These are phyloP conservation scores for Arabis hirsuta DNA, from an alignment of 345 rosid genomes.

Conservation along the genomic window DNA sequence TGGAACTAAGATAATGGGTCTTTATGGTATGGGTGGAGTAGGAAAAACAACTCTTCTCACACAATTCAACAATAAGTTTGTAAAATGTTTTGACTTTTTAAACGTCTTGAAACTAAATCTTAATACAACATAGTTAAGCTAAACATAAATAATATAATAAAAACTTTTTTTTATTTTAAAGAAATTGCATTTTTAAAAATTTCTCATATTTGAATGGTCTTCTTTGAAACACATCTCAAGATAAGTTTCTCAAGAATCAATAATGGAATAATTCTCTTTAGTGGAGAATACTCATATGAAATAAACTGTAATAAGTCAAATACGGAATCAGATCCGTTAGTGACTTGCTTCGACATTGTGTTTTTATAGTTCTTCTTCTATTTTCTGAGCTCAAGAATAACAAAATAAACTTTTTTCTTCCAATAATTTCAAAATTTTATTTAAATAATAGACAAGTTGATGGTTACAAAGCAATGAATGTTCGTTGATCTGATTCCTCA, in stretches of 20 bases:
- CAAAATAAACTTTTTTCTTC: background rate
- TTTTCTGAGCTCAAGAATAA: constrained; percentile 1
- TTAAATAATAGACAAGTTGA: constrained; percentile 34
- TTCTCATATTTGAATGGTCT: no score
- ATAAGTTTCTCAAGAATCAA: constrained; percentile 18
- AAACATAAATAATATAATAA: no score
- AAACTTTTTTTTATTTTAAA: no score
- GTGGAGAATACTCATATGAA: constrained; percentile 36
- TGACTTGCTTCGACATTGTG: constrained; percentile 15
- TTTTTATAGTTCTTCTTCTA: background rate
- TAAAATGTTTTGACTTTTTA: no score
- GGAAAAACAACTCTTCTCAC: constrained; percentile 46
- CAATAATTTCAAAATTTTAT: background rate
- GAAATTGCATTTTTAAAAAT: no score
- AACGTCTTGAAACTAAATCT: no score
- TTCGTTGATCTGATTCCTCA: constrained; percentile 32
- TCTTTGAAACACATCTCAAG: constrained; percentile 16
- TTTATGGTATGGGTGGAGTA: constrained; percentile 37
- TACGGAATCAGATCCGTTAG: constrained; percentile 39
- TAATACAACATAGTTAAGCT: no score
- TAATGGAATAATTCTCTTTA: constrained; percentile 20
- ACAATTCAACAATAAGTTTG: constrained; percentile 32
- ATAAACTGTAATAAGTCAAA: constrained; percentile 29
- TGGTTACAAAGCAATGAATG: constrained; percentile 37
- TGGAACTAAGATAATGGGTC: constrained; percentile 25